phyloP scores from a whole-genome alignment of 2,329 filamentous ascomycete genomes.

The Trichoderma koningiopsis region DNA sequence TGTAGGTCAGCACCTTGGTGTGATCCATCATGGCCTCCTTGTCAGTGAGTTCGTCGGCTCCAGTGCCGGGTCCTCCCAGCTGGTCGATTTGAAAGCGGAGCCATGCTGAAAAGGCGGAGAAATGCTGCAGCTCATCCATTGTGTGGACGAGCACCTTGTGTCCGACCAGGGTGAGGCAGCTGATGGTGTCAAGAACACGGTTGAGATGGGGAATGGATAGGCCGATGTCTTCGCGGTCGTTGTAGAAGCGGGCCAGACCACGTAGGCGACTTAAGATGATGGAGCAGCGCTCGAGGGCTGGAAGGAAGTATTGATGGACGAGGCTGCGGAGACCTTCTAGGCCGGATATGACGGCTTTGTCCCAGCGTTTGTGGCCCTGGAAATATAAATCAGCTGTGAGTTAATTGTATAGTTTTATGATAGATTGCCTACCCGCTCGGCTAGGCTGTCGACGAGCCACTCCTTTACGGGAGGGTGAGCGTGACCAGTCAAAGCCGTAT shows the following conservation, averaged over 20 bases:
- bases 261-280: conserved; percentile 81
- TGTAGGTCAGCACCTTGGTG: conserved; percentile 72
- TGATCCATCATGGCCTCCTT: conserved; percentile 77
- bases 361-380: conserved; percentile 92
- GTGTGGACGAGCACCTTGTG: conserved; percentile 72
- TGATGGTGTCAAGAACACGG: conserved; percentile 68
- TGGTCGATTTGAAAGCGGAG: conserved; percentile 80
- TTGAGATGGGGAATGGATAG: conserved; percentile 65
- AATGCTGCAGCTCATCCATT: conserved; percentile 77
- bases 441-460: conserved; percentile 84
- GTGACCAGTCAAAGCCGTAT: conserved; percentile 81
- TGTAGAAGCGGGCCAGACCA: conserved; percentile 80
- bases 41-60: conserved; percentile 72
- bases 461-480: conserved; percentile 75
- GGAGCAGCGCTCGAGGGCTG: conserved; percentile 79
- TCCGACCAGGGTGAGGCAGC: conserved; percentile 73
- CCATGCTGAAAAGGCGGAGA: conserved; percentile 79
- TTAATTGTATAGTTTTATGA: conserved; percentile 72
- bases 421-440: conserved; percentile 66
- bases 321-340: conserved; percentile 77
- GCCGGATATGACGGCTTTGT: conserved; percentile 78
- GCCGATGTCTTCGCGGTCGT: conserved; percentile 65
- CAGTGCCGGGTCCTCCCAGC: conserved; percentile 63
- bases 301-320: conserved; percentile 84
- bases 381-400: neutral